A percentile compares a stretch with the other conserved stretches of the same genome.
These are phyloP conservation scores for Fusarium pseudoanthophilum DNA, from an alignment of 2,329 filamentous ascomycete species.

Conservation along the genomic window DNA sequence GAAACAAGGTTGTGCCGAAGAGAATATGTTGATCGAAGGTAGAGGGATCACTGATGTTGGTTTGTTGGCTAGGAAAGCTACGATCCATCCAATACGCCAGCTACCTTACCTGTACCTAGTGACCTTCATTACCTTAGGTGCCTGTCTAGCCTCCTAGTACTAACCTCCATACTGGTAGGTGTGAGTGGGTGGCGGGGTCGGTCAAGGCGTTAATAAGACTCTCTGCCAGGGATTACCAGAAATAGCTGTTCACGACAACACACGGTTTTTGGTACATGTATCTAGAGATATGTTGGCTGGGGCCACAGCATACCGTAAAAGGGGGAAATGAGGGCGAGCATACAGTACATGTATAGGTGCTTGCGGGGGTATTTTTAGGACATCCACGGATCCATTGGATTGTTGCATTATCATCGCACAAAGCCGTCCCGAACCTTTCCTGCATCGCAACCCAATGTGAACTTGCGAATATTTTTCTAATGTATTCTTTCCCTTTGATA, in stretches of 20 bases:
- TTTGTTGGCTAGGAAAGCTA: constrained; percentile 20
- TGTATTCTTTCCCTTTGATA: background rate
- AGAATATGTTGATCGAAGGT: constrained; percentile 26
- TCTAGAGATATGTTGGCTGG: constrained; percentile 3
- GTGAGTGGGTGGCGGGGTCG: constrained; percentile 38
- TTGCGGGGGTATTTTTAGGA: constrained; percentile 4
- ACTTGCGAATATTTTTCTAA: background rate
- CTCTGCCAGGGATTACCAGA: constrained; percentile 14
- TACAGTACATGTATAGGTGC: background rate
- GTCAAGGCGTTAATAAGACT: constrained; percentile 20
- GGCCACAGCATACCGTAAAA: constrained; percentile 5
- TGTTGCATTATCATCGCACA: background rate
- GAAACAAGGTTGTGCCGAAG: constrained; percentile 12
- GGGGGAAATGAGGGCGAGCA: background rate
- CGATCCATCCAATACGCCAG: background rate
- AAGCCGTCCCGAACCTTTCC: background rate
- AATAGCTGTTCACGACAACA: constrained; percentile 25
- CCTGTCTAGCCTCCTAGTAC: background rate
- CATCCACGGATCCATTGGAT: background rate
- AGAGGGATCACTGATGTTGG: constrained; percentile 17
- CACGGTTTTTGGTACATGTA: constrained; percentile 5
- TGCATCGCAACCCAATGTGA: background rate
- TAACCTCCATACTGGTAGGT: background rate
- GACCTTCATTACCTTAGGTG: background rate
- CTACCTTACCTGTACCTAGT: background rate